Evolutionary conservation across 306 rosid species (phyloP), one percentile per base, ranked within the genome.

Genomic region (Sechiopsis laciniata): DNA sequence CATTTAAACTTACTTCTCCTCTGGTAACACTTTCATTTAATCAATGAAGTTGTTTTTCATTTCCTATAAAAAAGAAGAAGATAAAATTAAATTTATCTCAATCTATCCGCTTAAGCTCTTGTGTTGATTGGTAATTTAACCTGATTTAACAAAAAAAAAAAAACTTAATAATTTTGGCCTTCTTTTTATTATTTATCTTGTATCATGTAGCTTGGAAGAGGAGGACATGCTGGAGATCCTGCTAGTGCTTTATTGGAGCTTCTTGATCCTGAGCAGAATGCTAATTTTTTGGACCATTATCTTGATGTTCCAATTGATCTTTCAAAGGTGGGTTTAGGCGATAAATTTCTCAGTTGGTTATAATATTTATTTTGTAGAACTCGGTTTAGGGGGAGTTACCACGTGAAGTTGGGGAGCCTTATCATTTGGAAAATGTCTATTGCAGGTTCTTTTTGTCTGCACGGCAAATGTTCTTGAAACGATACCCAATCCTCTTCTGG

Each of bases 231-330:
- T 58, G 99, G 99, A 78, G 99, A 95, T 85, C 99, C 99, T 7
- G 99, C 97, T 24, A 95, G 99, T 82, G 99, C 99, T 71, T 86
- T 95, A 91, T 73, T 95, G 85, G 99, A 95, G 91, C 99, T 95
- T 85, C 88, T 95, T 79, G 99, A 95, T 85, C 99, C 99, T 0
- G 99, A 95, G 90, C 99, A 95, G 85, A 95, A 95, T 89, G 97
- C 99, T 74, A 95, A 95, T 81, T 95, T 95, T 77, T 85, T 95
- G 66, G 99, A 95, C 78, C 99, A 95, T 84, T 95, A 91, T 85
- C 97, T 95, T 84, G 99, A 95, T 82, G 99, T 95, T 70, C 89
- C 99, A 22, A 95, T 95, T 75, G 99, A 95, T 84, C 84, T 95
- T 71, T 89, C 99, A 64, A 95, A 95, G 99, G 99, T 95, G 58